phyloP scores from a whole-genome alignment of 2,329 filamentous ascomycete species.

The Penicillium sp. region DNA sequence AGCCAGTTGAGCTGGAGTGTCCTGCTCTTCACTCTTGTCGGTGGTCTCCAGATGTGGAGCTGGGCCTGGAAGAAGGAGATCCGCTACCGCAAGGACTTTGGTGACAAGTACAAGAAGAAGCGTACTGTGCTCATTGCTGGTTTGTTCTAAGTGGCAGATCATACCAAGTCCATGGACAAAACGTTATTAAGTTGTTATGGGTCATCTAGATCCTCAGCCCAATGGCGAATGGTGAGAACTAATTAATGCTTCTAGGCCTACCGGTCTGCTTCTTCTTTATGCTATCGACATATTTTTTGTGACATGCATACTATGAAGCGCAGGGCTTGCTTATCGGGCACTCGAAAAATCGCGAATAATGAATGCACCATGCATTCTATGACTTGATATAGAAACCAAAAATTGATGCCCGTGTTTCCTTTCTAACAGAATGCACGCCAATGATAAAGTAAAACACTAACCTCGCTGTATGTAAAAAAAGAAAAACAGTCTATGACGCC shows the following conservation, averaged over 20 bases:
- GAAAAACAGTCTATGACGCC: constrained; percentile 16
- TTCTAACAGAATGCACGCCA: constrained; percentile 21
- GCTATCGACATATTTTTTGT: neutral
- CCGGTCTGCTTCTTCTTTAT: neutral
- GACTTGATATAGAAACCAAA: constrained; percentile 26
- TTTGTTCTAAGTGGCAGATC: constrained; percentile 62
- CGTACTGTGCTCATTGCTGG: constrained; percentile 80
- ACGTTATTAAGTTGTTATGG: too few relatives aligned
- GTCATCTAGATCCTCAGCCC: neutral
- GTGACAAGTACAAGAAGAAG: constrained; percentile 96
- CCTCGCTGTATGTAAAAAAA: constrained; percentile 24
- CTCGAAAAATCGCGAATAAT: constrained; percentile 10
- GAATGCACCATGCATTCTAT: constrained; percentile 21
- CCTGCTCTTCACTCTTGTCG: constrained; percentile 74
- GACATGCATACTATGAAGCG: neutral
- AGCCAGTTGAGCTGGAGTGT: constrained; percentile 77
- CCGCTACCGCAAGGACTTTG: constrained; percentile 88
- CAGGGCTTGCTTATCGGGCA: constrained; percentile 1
- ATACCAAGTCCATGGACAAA: neutral
- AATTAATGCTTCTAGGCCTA: neutral
- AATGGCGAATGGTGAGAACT: neutral
- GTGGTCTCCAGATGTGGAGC: constrained; percentile 76
- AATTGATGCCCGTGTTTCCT: constrained; percentile 25
- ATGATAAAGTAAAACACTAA: constrained; percentile 15
- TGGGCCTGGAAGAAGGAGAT: constrained; percentile 95